Base-by-base conservation (phyloP, 176 grass and related monocot species). In the Carex parvula region DNA sequence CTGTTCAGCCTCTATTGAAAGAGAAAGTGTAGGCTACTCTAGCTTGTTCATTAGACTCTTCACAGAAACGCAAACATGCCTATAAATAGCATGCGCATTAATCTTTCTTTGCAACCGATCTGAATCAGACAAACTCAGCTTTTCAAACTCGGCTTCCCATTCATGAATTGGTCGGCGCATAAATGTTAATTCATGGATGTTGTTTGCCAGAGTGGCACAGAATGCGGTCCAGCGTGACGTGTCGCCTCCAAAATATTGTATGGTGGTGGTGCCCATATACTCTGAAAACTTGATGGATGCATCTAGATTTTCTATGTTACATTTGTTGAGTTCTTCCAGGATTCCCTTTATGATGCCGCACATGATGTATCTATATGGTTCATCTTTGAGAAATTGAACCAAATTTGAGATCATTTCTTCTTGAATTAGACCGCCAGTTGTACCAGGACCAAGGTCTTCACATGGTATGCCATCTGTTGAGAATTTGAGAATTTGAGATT, bases 311-410 rank as follows among this genome's bases (percentile, higher is more conserved):
- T 73, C 70, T 52, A 52, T 5, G 42, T 73, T 52, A 52, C 5
- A 50, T 22, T 73, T 26, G 9, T 11, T 50, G 42, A 50, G 42
- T 48, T 73, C 41, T 73, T 73, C 70, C n/a, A 52, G 70, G 42
- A 21, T 73, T 73, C 70, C 70, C 39, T 73, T 50, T 73, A 73
- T 48, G 9, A 73, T 73, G 10, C 70, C 70, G 42, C 8, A n/a
- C 12, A 73, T 73, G 42, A 73, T 41, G 39, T 73, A n/a, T 73
- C 18, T 73, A 73, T 42, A 73, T 50, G 70, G 70, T 8, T 42
- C 10, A 22, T 41, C 70, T 73, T 50, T 10, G 39, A 73, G 70
- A 73, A 50, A 73, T 48, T 41, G 70, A 48, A 24, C 70, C 42
- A 73, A 48, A 10, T 73, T 50, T 50, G 70, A 50, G n/a, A 73